Percentiles rank a stretch among this genome's conserved stretches.
Conservation (phyloP, 768 basidiomycete genomes). For the Trichaptum fuscoviolaceum region DNA sequence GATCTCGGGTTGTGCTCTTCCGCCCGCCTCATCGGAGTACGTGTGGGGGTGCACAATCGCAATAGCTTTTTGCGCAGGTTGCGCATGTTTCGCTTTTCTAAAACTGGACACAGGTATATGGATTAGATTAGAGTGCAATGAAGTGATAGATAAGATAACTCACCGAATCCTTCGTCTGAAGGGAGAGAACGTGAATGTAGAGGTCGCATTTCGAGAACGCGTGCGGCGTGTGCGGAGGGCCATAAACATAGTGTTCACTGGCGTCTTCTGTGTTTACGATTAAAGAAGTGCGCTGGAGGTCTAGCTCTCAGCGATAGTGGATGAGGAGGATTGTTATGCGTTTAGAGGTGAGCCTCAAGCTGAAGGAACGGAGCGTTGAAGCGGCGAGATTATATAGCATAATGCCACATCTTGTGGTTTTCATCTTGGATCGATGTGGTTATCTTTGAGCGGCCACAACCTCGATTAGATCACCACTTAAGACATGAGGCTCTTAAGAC, state of each 20-base stretch:
- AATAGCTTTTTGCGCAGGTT: neutral
- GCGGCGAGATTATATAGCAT: neutral
- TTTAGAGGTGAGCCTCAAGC: neutral
- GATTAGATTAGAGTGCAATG: neutral
- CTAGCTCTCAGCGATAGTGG: neutral
- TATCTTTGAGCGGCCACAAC: neutral
- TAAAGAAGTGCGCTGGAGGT: neutral
- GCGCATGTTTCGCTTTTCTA: neutral
- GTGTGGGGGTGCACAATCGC: neutral
- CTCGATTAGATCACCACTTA: neutral
- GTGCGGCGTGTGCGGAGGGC: neutral
- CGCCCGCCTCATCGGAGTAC: neutral
- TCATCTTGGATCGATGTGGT: neutral
- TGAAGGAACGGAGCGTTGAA: neutral
- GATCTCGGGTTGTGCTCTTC: neutral
- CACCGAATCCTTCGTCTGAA: neutral
- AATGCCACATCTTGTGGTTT: neutral
- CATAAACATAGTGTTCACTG: neutral
- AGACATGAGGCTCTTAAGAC: neutral
- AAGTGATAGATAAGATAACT: neutral
- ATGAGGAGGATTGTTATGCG: neutral
- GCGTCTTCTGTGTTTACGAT: neutral
- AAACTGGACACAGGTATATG: neutral
- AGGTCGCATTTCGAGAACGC: neutral
- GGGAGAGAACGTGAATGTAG: neutral